Evolutionary conservation across 225 moss, liverwort and hornwort genomes (phyloP).

Genomic region (Bryum argenteum): DNA sequence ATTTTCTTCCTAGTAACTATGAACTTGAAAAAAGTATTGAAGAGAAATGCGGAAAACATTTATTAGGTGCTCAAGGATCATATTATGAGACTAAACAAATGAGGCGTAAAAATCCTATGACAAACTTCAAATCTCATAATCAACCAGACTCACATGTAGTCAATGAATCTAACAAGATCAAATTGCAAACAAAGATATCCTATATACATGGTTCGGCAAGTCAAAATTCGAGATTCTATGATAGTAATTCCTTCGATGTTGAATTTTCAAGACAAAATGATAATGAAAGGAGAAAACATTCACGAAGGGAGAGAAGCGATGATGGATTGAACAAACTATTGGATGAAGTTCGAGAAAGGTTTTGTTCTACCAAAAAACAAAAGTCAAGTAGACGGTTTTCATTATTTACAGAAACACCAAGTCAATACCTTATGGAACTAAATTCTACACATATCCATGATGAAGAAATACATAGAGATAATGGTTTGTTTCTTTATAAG

Average conservation of each 20-base stretch:
- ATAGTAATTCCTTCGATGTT: neutral
- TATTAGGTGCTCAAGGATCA: neutral
- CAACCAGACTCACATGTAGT: neutral
- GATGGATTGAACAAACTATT: slow-evolving; percentile 38
- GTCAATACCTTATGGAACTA: neutral
- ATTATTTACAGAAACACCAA: neutral
- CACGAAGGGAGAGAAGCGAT: neutral
- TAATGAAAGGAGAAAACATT: neutral
- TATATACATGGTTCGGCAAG: neutral
- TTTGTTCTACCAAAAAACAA: neutral
- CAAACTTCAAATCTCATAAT: neutral
- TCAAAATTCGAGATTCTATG: neutral
- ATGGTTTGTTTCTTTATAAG: slow-evolving; percentile 7
- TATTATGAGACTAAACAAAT: neutral
- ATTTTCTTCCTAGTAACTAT: neutral
- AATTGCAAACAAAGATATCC: neutral
- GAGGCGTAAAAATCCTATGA: neutral
- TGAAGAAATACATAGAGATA: neutral
- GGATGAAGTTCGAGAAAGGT: slow-evolving; percentile 26
- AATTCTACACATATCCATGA: neutral
- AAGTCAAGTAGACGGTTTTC: neutral
- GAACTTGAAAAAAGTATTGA: neutral
- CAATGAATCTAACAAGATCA: neutral
- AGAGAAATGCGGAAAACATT: neutral
- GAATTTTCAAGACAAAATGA: neutral